Evolutionary conservation across 2,329 filamentous ascomycete species (phyloP).

Genomic region (Colletotrichum eleusines): DNA sequence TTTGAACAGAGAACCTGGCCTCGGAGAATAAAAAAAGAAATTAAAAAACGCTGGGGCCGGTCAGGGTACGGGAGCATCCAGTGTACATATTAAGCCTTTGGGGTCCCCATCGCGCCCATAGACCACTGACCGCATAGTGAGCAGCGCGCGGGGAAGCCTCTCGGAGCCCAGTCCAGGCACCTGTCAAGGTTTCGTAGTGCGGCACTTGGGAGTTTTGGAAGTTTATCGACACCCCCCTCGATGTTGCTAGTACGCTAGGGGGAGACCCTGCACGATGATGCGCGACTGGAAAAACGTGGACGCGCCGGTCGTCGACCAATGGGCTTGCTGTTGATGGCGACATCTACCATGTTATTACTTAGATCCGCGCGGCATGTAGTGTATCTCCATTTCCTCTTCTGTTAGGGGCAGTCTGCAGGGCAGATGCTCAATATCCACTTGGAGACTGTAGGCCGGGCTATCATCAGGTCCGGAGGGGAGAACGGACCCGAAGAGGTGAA

Average conservation of each 20-base stretch:
- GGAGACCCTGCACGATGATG: conserved; percentile 6
- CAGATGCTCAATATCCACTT: background rate
- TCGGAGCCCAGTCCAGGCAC: background rate
- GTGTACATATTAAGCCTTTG: background rate
- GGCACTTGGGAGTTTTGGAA: background rate
- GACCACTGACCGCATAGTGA: background rate
- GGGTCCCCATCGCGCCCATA: background rate
- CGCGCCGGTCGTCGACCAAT: background rate
- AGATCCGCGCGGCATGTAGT: background rate
- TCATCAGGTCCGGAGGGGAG: background rate
- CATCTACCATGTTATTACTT: no score
- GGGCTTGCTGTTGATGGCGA: conserved; percentile 1
- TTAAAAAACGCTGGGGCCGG: background rate
- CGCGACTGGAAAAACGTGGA: conserved; percentile 5
- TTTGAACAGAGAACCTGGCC: background rate
- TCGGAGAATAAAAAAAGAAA: no score
- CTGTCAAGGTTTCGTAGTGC: conserved; percentile 21
- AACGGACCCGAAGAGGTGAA: background rate
- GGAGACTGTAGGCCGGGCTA: background rate
- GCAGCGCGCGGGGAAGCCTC: background rate
- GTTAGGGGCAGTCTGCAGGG: background rate
- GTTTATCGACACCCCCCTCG: background rate
- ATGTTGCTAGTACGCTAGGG: background rate
- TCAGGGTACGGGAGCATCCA: background rate
- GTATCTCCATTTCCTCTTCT: background rate